A percentile compares a stretch with the other conserved stretches of the same genome.
Conservation (phyloP, 2,329 filamentous ascomycete genomes). For the Monilinia vaccinii-corymbosi region DNA sequence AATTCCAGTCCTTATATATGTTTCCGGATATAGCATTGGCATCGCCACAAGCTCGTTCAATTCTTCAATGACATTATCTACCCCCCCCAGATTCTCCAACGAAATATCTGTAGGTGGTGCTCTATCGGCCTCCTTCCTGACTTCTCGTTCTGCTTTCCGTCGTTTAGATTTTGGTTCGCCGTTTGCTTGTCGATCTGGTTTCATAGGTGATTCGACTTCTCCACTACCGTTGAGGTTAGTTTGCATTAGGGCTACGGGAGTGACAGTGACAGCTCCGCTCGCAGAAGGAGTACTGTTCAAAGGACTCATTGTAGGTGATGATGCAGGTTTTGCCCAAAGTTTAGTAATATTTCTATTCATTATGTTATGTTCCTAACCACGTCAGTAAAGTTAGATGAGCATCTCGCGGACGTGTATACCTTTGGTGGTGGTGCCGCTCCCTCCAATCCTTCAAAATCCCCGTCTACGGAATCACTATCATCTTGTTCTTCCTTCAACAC, state of each 20-base stretch:
- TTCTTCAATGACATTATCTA: constrained; percentile 61
- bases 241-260: constrained; percentile 20
- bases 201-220: constrained; percentile 22
- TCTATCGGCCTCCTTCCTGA: constrained; percentile 45
- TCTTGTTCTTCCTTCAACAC: constrained; percentile 49
- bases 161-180: constrained; percentile 60
- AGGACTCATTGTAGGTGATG: constrained; percentile 19
- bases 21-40: constrained; percentile 59
- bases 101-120: constrained; percentile 58
- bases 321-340: constrained; percentile 41
- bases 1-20: constrained; percentile 56
- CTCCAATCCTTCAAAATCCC: constrained; percentile 41
- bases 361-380: constrained; percentile 42
- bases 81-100: constrained; percentile 65
- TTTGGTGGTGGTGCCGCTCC: constrained; percentile 26
- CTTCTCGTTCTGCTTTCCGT: constrained; percentile 43
- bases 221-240: constrained; percentile 16
- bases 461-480: constrained; percentile 40
- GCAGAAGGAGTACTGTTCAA: constrained; percentile 18
- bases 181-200: constrained; percentile 46
- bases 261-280: constrained; percentile 13
- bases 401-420: constrained; percentile 13
- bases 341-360: constrained; percentile 58
- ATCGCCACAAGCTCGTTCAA: constrained; percentile 64
- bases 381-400: background rate